Base-by-base conservation (phyloP, 2,329 filamentous ascomycete genomes). In the Xylariales sp. region DNA sequence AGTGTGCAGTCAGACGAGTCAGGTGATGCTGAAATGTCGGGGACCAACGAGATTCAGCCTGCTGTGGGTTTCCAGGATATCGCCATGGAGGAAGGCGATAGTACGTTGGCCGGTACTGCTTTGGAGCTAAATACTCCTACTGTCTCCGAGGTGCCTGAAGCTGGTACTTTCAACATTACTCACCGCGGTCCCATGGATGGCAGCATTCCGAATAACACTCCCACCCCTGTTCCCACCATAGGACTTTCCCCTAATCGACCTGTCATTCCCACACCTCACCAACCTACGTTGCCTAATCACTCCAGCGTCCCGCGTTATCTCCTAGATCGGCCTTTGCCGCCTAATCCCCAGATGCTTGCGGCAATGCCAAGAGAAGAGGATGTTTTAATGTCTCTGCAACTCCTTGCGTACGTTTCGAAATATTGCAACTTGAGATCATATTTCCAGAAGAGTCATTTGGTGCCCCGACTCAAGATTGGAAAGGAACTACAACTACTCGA, bases 311-410 rank as follows among this genome's bases (percentile, higher is more conserved):
- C 88, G 29, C 79, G 86, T 43, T 93, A 91, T 57, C 75, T 90
- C 19, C 77, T 88, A 38, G 86, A 95, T 53, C 82, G 85, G 27
- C 80, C 80, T 34, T 65, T 84, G 39, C 75, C 80, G 27, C 80
- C 86, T 19, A 78, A 80, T 55, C 78, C 84, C 12, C 82, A 84
- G 51, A 83, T 94, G 53, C 70, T 95, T 22, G 87, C 90, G 20
- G 85, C 89, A 9, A 95, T 97, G 86, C 93, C 93, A 8, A 82
- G 93, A 38, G 93, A 98, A 55, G 93, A 98, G 63, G 93, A 98
- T 56, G 93, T 98, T 3, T 73, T 98, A 49, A 96, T 98, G 91
- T 96, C 93, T 5, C 75, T 98, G 27, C 93, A 98, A 64, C 78
- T 98, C 15, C 77, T 98, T 33, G 93, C 93, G 12, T 98, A 98